A percentile compares a stretch with the other conserved stretches of the same genome.
phyloP scores from a whole-genome alignment of 2,329 filamentous ascomycete genomes.

The Stachybotrys chartarum region DNA sequence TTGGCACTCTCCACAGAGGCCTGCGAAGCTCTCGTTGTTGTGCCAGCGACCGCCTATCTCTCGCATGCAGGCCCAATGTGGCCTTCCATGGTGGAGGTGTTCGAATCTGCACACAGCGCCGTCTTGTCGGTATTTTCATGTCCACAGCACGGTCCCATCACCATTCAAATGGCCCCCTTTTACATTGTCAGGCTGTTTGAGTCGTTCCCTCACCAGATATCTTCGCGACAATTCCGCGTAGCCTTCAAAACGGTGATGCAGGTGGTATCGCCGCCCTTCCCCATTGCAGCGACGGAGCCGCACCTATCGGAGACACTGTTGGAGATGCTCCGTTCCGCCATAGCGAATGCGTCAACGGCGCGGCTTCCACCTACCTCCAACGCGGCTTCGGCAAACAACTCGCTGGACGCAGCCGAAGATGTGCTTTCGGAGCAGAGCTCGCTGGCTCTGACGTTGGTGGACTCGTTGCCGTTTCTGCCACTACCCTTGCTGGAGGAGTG shows the following conservation, averaged over 20 bases:
- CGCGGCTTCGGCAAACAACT: constrained; percentile 22
- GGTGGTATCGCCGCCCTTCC: constrained; percentile 73
- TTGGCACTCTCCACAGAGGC: constrained; percentile 57
- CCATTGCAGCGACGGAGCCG: constrained; percentile 64
- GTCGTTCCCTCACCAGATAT: constrained; percentile 72
- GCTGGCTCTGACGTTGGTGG: constrained; percentile 68
- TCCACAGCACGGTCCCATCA: constrained; percentile 66
- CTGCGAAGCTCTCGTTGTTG: constrained; percentile 67
- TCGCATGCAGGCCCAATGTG: constrained; percentile 34
- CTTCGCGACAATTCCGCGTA: constrained; percentile 77
- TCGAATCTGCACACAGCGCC: constrained; percentile 81
- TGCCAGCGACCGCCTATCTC: constrained; percentile 70
- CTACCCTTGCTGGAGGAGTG: constrained; percentile 69
- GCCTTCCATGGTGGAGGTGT: constrained; percentile 51
- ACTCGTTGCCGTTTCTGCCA: constrained; percentile 68
- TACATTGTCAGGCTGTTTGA: constrained; percentile 77
- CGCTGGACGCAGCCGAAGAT: constrained; percentile 17
- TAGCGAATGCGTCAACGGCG: constrained; percentile 42
- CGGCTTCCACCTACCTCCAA: constrained; percentile 32
- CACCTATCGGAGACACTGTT: constrained; percentile 73
- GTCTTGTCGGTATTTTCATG: constrained; percentile 74
- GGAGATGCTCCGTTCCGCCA: constrained; percentile 63
- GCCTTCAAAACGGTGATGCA: constrained; percentile 82
- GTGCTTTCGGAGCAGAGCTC: constrained; percentile 71
- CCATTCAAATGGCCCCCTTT: constrained; percentile 66